Evolutionary conservation across 176 grass and related monocot species (phyloP), one percentile per base, ranked within the genome.

Genomic region (Eleusine indica): DNA sequence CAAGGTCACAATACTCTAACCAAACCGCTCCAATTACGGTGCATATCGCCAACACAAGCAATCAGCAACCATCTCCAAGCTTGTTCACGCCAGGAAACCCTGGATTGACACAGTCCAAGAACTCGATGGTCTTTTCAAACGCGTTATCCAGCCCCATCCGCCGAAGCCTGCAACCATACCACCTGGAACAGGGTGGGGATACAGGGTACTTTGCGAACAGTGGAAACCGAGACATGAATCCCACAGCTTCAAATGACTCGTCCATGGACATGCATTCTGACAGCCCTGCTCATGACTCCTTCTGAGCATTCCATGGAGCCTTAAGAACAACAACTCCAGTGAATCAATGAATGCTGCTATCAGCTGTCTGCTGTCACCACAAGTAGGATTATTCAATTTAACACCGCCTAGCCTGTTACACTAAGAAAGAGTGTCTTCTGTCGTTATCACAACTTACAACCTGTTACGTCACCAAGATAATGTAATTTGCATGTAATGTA

Each of bases 221-320:
- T 22, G 48, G 37, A 77, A 79, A 22, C 62, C 74, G 46, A 9
- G 81, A 86, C 2, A 17, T 69, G 4, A 86, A 91, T 63, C 82
- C 77, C 66, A 73, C 68, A 5, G 79, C 71, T 66, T 83, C 84
- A 0, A 89, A 75, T 0, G 89, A 89, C 65, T 91, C 89, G 18
- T 86, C 83, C 35, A 91, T 94, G 92, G 92, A 94, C 47, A 91
- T 91, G 89, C 92, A 89, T 79, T 83, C 84, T 2, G 92, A 94
- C 30, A 89, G 84, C 68, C 86, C 86, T 42, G 73, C 72, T 71
- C 84, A 84, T 9, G 80, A 80, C 75, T 86, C 77, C 67, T 82
- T 77, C 75, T 75, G 70, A 86, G 54, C 79, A 71, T 28, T 37
- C 29, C 47, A 42, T 76, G 71, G 28, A 56, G 16, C 77, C 52